These are phyloP conservation scores for Stachybotrys elegans DNA, from an alignment of 2,329 filamentous ascomycete species.

Conservation along the genomic window DNA sequence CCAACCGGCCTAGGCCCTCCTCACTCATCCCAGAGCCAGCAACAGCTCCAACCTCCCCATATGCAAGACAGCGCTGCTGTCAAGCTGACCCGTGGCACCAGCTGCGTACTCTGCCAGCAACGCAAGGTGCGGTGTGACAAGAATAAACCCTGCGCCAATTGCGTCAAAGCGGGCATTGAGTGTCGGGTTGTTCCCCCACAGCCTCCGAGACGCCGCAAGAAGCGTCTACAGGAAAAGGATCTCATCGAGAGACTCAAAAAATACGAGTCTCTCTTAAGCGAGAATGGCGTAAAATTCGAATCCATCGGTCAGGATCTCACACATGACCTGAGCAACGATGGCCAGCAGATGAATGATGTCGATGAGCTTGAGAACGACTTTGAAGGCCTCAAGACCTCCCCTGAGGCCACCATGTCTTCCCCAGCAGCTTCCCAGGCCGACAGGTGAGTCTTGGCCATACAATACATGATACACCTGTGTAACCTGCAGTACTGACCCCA, in stretches of 20 bases:
- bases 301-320: slow-evolving; percentile 55
- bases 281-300: slow-evolving; percentile 66
- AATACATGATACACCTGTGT: background rate
- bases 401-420: slow-evolving; percentile 35
- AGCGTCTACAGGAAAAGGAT: slow-evolving; percentile 64
- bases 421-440: slow-evolving; percentile 20
- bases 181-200: slow-evolving; percentile 55
- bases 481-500: background rate
- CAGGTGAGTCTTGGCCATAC: slow-evolving; percentile 15
- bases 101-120: slow-evolving; percentile 70
- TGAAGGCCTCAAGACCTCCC: slow-evolving; percentile 48
- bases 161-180: slow-evolving; percentile 56
- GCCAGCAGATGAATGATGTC: slow-evolving; percentile 39
- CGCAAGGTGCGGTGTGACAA: slow-evolving; percentile 73
- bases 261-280: slow-evolving; percentile 61
- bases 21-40: background rate
- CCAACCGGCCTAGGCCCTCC: background rate
- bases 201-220: slow-evolving; percentile 53
- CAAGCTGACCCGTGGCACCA: slow-evolving; percentile 55
- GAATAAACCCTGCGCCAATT: slow-evolving; percentile 66
- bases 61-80: slow-evolving; percentile 36
- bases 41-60: slow-evolving; percentile 10
- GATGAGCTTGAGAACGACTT: slow-evolving; percentile 53
- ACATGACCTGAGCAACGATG: slow-evolving; percentile 22
- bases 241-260: slow-evolving; percentile 63